These are phyloP conservation scores for Crithidia bombi DNA, from an alignment of 208 protist species.

Conservation along the genomic window DNA sequence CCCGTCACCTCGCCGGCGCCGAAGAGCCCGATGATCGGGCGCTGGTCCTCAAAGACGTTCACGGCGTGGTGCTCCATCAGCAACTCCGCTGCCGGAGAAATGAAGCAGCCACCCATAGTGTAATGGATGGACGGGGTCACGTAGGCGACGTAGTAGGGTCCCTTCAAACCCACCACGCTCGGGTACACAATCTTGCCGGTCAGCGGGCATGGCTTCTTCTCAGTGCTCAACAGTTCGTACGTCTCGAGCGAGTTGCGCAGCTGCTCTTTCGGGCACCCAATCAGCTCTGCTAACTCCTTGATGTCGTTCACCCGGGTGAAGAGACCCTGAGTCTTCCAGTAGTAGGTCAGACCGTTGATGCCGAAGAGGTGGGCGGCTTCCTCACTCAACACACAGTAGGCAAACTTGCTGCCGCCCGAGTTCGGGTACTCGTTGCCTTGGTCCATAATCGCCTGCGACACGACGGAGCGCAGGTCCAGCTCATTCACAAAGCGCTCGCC, in stretches of 20 bases:
- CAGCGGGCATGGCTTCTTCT: conserved; percentile 40
- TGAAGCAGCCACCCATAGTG: conserved; percentile 95
- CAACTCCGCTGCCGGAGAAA: conserved; percentile 85
- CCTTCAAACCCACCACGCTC: conserved; percentile 58
- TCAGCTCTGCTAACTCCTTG: conserved; percentile 66
- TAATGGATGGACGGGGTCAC: conserved; percentile 98
- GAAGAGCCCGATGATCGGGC: conserved; percentile 91
- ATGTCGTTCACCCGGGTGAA: conserved; percentile 57
- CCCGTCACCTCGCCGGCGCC: conserved; percentile 97
- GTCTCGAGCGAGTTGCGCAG: conserved; percentile 53
- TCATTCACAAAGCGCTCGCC: conserved; percentile 96
- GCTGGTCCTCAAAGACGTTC: conserved; percentile 29
- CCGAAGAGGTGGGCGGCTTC: conserved; percentile 78
- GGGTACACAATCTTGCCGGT: conserved; percentile 89
- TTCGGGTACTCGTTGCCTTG: conserved; percentile 70
- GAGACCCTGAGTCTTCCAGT: conserved; percentile 80
- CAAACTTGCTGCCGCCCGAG: conserved; percentile 64
- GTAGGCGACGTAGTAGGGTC: conserved; percentile 81
- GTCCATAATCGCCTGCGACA: conserved; percentile 90
- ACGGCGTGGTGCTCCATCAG: conserved; percentile 56
- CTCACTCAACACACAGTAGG: conserved; percentile 89
- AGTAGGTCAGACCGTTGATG: conserved; percentile 76
- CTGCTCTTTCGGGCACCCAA: conserved; percentile 52
- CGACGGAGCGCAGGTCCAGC: conserved; percentile 93
- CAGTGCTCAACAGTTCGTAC: conserved; percentile 59